These are phyloP conservation scores for Metschnikowia anglica DNA, from an alignment of 805 yeast genomes.

Conservation along the genomic window DNA sequence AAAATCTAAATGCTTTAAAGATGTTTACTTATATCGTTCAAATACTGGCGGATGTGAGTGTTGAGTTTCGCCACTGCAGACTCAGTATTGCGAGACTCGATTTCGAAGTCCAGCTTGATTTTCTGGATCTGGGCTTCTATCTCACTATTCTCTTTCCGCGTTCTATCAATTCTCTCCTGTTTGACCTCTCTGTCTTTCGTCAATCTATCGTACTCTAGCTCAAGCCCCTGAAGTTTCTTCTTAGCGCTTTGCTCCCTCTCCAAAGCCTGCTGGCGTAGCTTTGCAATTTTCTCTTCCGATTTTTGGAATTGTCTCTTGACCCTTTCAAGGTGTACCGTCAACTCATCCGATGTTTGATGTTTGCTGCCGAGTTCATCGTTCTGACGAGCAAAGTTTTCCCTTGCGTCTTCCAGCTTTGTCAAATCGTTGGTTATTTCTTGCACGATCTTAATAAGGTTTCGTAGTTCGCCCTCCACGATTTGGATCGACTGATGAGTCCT, in stretches of 20 bases:
- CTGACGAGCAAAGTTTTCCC: slow-evolving; percentile 28
- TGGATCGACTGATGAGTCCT: slow-evolving; percentile 59
- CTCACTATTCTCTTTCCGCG: slow-evolving; percentile 46
- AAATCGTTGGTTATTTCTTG: slow-evolving; percentile 52
- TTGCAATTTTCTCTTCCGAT: slow-evolving; percentile 47
- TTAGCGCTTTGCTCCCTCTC: slow-evolving; percentile 46
- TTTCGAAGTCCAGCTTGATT: slow-evolving; percentile 44
- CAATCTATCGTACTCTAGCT: slow-evolving; percentile 47
- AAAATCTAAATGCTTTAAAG: background rate
- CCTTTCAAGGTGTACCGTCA: slow-evolving; percentile 45
- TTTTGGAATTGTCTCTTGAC: slow-evolving; percentile 49
- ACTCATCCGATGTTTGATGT: slow-evolving; percentile 37
- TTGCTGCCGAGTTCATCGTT: slow-evolving; percentile 41
- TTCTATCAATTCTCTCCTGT: slow-evolving; percentile 49
- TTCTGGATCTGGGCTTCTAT: slow-evolving; percentile 42
- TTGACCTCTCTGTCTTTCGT: slow-evolving; percentile 48
- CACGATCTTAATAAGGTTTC: slow-evolving; percentile 47
- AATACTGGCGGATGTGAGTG: slow-evolving; percentile 53
- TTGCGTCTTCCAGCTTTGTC: slow-evolving; percentile 41
- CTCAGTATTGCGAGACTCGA: slow-evolving; percentile 53
- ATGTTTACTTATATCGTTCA: slow-evolving; percentile 46
- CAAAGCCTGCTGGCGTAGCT: slow-evolving; percentile 43
- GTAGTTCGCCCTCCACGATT: slow-evolving; percentile 37
- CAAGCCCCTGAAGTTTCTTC: slow-evolving; percentile 43
- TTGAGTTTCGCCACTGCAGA: slow-evolving; percentile 55